Percentiles rank a stretch among this genome's conserved stretches.
Evolutionary conservation across 2,329 filamentous ascomycete species (phyloP).

Genomic region (Colletotrichum tropicale): DNA sequence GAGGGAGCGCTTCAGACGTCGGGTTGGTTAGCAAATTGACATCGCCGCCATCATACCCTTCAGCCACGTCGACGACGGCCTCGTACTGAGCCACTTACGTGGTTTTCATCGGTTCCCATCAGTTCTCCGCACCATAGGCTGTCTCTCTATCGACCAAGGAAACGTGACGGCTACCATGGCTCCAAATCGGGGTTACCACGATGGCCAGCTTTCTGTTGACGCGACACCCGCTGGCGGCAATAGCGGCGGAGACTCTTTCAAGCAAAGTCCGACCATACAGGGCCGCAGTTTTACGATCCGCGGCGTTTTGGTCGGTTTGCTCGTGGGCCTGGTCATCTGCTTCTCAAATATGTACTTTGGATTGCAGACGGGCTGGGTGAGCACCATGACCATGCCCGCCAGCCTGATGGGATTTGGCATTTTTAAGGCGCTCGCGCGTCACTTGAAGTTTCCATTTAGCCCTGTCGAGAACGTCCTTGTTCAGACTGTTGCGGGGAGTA

Average conservation of each 20-base stretch:
- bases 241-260: background rate
- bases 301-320: constrained; percentile 78
- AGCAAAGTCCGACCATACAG: constrained; percentile 25
- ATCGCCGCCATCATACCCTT: background rate
- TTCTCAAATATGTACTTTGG: constrained; percentile 99
- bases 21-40: background rate
- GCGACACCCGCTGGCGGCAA: background rate
- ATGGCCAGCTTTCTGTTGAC: background rate
- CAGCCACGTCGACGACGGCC: background rate
- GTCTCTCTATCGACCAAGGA: background rate
- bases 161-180: background rate
- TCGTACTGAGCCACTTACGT: background rate
- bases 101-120: background rate
- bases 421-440: constrained; percentile 78
- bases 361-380: constrained; percentile 75
- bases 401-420: constrained; percentile 94
- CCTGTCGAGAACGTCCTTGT: constrained; percentile 97
- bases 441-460: constrained; percentile 81
- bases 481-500: constrained; percentile 92
- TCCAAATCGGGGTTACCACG: background rate
- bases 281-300: constrained; percentile 83
- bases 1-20: background rate
- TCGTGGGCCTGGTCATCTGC: constrained; percentile 88
- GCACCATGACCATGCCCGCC: constrained; percentile 96
- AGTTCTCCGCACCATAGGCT: background rate